These are phyloP conservation scores for Trypanosoma theileri DNA, from an alignment of 208 protist genomes.

Conservation along the genomic window DNA sequence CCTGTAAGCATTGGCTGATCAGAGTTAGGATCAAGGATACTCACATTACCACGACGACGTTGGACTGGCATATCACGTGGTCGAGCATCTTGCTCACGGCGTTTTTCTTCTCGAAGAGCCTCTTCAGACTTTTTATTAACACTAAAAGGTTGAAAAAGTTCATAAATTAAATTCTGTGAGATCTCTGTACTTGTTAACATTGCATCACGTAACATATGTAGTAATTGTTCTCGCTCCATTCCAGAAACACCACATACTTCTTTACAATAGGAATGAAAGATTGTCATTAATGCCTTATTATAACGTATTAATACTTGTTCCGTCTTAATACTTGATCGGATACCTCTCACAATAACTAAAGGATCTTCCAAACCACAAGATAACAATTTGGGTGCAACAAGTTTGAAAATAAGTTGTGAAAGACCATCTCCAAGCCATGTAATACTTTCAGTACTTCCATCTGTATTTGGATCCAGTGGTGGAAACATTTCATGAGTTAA, in stretches of 20 bases:
- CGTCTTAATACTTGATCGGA: slow-evolving; percentile 52
- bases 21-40: slow-evolving; percentile 52
- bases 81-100: slow-evolving; percentile 58
- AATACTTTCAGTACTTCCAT: slow-evolving; percentile 13
- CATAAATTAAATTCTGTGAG: slow-evolving; percentile 76
- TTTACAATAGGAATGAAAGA: slow-evolving; percentile 79
- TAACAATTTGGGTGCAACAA: slow-evolving; percentile 24
- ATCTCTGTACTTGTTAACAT: slow-evolving; percentile 90
- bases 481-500: slow-evolving; percentile 65
- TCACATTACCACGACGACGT: slow-evolving; percentile 43
- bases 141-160: slow-evolving; percentile 78
- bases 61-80: slow-evolving; percentile 29
- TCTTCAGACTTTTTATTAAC: slow-evolving; percentile 41
- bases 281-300: slow-evolving; percentile 57
- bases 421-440: slow-evolving; percentile 55
- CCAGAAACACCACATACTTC: slow-evolving; percentile 63
- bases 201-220: slow-evolving; percentile 81
- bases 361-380: slow-evolving; percentile 26
- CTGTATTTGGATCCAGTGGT: slow-evolving; percentile 1
- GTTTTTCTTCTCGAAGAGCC: slow-evolving; percentile 48
- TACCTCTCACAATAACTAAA: slow-evolving; percentile 35
- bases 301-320: slow-evolving; percentile 54
- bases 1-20: slow-evolving; percentile 23
- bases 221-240: slow-evolving; percentile 68
- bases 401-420: slow-evolving; percentile 24